A percentile compares a stretch with the other conserved stretches of the same genome.
These are phyloP conservation scores for Euphorbia corollata DNA, from an alignment of 441 rosid genomes.

Conservation along the genomic window DNA sequence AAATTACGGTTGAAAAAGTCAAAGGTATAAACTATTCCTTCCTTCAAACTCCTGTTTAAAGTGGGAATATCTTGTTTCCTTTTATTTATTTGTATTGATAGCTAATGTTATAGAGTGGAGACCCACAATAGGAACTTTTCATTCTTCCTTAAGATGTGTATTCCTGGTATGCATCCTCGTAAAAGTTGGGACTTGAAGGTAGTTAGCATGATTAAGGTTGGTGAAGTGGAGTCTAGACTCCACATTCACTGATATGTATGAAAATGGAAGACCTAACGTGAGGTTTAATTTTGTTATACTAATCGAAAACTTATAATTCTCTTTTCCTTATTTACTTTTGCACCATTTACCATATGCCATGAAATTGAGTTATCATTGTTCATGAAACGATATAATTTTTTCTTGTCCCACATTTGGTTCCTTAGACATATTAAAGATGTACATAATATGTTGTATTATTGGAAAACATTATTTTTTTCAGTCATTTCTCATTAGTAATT, in stretches of 20 bases:
- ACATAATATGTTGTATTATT: neutral
- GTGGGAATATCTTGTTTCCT: too few species aligned
- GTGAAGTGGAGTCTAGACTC: neutral
- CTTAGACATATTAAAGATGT: neutral
- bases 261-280: neutral
- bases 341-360: neutral
- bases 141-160: neutral
- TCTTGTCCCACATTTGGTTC: too few species aligned
- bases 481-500: neutral
- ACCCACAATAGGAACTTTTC: neutral
- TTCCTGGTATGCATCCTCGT: neutral
- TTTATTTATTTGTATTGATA: too few species aligned
- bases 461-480: neutral
- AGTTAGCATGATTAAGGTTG: constrained; percentile 7
- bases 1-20: constrained; percentile 82
- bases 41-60: too few species aligned
- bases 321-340: neutral
- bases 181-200: neutral
- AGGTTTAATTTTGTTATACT: neutral
- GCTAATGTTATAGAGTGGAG: too few species aligned
- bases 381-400: neutral
- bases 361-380: neutral
- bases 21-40: constrained; percentile 36
- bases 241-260: neutral
- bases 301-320: neutral